These are phyloP conservation scores for Fusarium sp. DNA, from an alignment of 2,329 filamentous ascomycete genomes.

Conservation along the genomic window DNA sequence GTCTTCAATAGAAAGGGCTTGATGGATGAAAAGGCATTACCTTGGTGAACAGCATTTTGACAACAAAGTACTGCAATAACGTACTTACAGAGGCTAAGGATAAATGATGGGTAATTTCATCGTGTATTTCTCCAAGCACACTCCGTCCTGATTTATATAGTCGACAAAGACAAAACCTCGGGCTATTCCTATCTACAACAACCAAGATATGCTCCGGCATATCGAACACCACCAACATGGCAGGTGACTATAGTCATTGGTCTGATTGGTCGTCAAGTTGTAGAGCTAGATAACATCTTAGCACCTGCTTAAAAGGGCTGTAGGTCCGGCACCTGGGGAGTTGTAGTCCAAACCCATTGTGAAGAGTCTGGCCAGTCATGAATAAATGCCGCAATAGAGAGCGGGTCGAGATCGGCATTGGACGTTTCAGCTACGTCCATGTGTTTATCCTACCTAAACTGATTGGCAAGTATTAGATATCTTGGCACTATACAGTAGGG, in stretches of 20 bases:
- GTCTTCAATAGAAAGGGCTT: no score
- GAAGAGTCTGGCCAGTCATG: constrained; percentile 17
- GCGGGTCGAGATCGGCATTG: constrained; percentile 33
- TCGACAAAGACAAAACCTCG: background rate
- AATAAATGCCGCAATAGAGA: constrained; percentile 5
- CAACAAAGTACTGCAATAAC: background rate
- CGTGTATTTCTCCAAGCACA: background rate
- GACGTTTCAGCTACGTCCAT: constrained; percentile 31
- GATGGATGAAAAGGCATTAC: background rate
- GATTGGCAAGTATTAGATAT: constrained; percentile 26
- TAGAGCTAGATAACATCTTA: constrained; percentile 11
- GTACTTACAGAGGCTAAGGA: background rate
- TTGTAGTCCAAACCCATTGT: background rate
- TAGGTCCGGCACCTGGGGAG: constrained; percentile 14
- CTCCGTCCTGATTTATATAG: background rate
- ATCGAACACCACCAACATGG: background rate
- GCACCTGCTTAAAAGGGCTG: constrained; percentile 36
- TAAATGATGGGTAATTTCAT: background rate
- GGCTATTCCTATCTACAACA: constrained; percentile 3
- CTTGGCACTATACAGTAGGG: no score
- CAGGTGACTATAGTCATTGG: constrained; percentile 20
- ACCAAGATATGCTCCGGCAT: constrained; percentile 16
- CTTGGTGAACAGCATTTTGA: constrained; percentile 39
- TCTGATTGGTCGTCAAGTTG: constrained; percentile 21
- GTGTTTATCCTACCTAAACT: constrained; percentile 29